Conservation (phyloP, 352 stramenopile species). For the Globisporangium mamillatum region DNA sequence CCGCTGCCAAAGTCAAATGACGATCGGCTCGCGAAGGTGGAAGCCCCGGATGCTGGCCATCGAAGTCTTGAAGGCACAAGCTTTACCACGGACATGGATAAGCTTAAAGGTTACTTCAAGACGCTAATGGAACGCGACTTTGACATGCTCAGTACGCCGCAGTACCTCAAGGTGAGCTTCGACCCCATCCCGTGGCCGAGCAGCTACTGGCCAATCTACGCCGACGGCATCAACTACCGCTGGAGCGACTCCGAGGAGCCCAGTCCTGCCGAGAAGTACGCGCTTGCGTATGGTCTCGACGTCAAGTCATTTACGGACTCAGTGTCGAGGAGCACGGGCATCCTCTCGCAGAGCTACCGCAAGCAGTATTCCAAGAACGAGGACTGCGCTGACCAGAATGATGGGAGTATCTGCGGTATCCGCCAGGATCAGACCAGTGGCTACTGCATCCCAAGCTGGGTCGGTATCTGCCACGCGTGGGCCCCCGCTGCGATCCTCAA, state of each 20-base stretch:
- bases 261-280: conserved; percentile 48
- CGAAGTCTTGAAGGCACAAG: conserved; percentile 2
- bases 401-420: conserved; percentile 8
- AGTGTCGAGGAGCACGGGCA: conserved; percentile 38
- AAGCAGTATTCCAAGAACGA: conserved; percentile 21
- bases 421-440: not conserved
- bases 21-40: not conserved
- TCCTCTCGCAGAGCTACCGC: conserved; percentile 30
- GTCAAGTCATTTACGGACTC: conserved; percentile 28
- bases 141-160: not conserved
- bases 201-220: conserved; percentile 17
- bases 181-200: conserved; percentile 9
- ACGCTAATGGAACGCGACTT: conserved; percentile 2
- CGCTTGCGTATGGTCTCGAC: conserved; percentile 33
- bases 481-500: conserved; percentile 45
- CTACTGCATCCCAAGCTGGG: conserved; percentile 50
- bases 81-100: not conserved
- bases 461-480: conserved; percentile 56
- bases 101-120: not conserved
- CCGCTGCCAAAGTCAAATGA: not conserved
- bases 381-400: conserved; percentile 21
- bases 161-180: not conserved
- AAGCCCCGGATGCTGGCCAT: not conserved
- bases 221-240: conserved; percentile 20
- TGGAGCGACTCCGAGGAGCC: conserved; percentile 9